Evolutionary conservation across 257 asterid genomes (phyloP).

Genomic region (Penstemon newberryi): DNA sequence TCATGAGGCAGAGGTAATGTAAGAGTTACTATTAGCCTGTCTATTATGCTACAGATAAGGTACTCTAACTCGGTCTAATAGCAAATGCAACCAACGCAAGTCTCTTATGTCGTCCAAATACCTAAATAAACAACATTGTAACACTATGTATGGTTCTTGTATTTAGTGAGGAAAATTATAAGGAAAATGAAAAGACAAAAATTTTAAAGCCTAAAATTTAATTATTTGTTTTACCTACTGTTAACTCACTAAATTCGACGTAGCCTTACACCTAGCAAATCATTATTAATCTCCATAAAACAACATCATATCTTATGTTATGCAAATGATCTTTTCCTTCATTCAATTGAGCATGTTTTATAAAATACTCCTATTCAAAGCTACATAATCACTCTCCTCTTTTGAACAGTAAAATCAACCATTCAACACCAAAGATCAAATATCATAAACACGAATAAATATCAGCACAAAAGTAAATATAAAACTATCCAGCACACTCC

Average conservation of each 20-base stretch:
- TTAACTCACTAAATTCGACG: too few relatives aligned
- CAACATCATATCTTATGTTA: conserved; percentile 4
- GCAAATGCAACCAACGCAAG: neutral
- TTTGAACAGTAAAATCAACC: neutral
- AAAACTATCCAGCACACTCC: conserved; percentile 22
- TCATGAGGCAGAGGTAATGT: neutral
- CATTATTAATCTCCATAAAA: neutral
- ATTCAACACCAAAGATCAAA: conserved; percentile 14
- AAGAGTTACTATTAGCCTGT: neutral
- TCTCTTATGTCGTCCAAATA: conserved; percentile 8
- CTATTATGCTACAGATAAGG: neutral
- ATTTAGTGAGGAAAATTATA: too few relatives aligned
- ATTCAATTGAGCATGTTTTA: neutral
- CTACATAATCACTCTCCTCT: conserved; percentile 11
- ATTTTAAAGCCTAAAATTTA: too few relatives aligned
- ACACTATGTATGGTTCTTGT: neutral
- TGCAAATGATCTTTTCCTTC: conserved; percentile 9
- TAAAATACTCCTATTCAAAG: conserved; percentile 23
- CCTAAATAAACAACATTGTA: neutral
- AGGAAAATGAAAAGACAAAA: too few relatives aligned
- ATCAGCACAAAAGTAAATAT: conserved; percentile 20
- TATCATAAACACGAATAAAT: conserved; percentile 24
- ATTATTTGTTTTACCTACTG: too few relatives aligned
- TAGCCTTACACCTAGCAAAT: neutral
- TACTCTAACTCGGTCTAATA: neutral